phyloP scores from a whole-genome alignment of 352 stramenopile genomes.

The Elongisporangium anandrum region DNA sequence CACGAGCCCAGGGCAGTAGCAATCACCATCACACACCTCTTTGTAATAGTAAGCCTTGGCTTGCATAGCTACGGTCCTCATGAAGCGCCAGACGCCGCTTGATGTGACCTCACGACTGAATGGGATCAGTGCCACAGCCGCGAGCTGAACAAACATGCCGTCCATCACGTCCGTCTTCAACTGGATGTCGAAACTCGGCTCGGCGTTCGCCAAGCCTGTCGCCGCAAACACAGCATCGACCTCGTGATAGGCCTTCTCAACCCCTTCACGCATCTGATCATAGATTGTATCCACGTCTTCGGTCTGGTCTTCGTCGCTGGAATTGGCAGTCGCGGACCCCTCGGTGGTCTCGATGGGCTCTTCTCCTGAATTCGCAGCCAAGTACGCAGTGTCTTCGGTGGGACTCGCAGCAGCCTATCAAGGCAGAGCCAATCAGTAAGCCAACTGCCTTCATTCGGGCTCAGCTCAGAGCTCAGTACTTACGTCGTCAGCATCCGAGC shows the following conservation, averaged over 20 bases:
- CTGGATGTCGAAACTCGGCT: slow-evolving; percentile 18
- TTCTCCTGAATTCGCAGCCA: too few relatives aligned
- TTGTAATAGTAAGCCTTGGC: slow-evolving; percentile 24
- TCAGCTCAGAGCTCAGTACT: slow-evolving; percentile 3
- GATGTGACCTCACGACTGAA: slow-evolving; percentile 19
- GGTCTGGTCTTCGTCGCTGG: slow-evolving; percentile 2
- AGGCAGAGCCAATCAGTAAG: background rate
- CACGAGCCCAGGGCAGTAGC: background rate
- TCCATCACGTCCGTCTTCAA: slow-evolving; percentile 19
- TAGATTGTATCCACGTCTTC: slow-evolving; percentile 18
- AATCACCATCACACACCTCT: slow-evolving; percentile 13
- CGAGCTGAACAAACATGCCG: slow-evolving; percentile 21
- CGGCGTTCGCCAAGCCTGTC: slow-evolving; percentile 12
- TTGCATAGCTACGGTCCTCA: slow-evolving; percentile 20
- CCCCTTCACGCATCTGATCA: slow-evolving; percentile 14
- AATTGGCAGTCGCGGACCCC: slow-evolving; percentile 4
- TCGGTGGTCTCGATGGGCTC: background rate
- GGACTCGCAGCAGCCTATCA: background rate
- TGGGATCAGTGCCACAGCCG: slow-evolving; percentile 23
- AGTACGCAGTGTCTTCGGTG: too few relatives aligned
- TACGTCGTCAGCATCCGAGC: slow-evolving; percentile 15
- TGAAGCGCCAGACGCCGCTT: slow-evolving; percentile 36
- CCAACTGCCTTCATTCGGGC: background rate
- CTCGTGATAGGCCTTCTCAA: slow-evolving; percentile 16
- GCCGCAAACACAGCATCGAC: slow-evolving; percentile 18